Base-by-base conservation (phyloP, 1,284 basidiomycete genomes). In the Papiliotrema nemorosa region DNA sequence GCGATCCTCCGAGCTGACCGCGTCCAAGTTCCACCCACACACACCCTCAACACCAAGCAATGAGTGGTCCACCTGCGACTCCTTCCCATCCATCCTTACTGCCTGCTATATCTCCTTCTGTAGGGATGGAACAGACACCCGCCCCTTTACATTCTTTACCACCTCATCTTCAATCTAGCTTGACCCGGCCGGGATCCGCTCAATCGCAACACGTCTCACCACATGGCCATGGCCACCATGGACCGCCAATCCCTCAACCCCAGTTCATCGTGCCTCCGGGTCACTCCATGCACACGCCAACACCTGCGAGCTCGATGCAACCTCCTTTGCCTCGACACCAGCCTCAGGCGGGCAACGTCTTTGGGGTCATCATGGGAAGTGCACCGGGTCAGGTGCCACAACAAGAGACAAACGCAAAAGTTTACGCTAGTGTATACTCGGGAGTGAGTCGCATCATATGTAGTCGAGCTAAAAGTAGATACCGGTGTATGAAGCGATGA, bases 401-500 rank as follows among this genome's bases (percentile, higher is more conserved):
- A 63, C 59, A 12, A 40, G 58, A n/a, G 56, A 58, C 24, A 5
- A 59, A 53, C 33, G 60, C 66, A 16, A 67, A 69, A 42, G 68
- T 75, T 12, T 75, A 73, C 52, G 64, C 70, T 18, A 72, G 69
- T 46, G 67, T 68, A n/a, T 75, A 75, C 52, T 72, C 70, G 25
- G 66, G 65, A n/a, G 70, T 71, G 50, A 59, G 70, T 64, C 13
- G 12, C 12, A 16, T 21, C n/a, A 22, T 5, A 26, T 16, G n/a
- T 29, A 9, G 18, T 37, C n/a, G n/a, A 29, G 26, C 40, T 44
- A 22, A 44, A 29, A 5, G 13, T 52, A 75, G 69, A 68, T 75
- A 25, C 70, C 75, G 9, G 90, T 94, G 29, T 92, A 90, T 72
- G 90, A 94, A 76, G 92, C 90, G 68, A 93, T 94, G 88, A 88